A percentile compares a stretch with the other conserved stretches of the same genome.
These are phyloP conservation scores for Nematocida minor DNA, from an alignment of 371 early-diverging fungal species.

Conservation along the genomic window DNA sequence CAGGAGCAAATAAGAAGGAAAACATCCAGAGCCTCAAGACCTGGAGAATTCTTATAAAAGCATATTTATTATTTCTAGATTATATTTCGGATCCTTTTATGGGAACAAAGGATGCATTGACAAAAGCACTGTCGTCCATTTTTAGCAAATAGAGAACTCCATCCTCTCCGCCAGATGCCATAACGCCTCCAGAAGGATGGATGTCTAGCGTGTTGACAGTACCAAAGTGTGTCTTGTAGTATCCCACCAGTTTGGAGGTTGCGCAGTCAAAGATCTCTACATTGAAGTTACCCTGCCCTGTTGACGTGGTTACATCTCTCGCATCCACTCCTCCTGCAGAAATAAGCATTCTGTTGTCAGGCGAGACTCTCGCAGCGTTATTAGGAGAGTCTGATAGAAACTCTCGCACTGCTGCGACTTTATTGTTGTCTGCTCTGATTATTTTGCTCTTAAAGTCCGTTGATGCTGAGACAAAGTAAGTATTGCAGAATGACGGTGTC, in stretches of 20 bases:
- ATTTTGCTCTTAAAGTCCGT: conserved; percentile 87
- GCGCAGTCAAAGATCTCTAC: conserved; percentile 92
- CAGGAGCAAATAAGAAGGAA: no score
- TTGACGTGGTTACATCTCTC: conserved; percentile 87
- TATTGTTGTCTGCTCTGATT: conserved; percentile 70
- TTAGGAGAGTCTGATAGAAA: conserved; percentile 84
- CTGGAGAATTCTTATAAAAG: background rate
- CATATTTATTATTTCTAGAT: background rate
- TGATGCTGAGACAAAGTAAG: conserved; percentile 87
- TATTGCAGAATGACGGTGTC: conserved; percentile 79
- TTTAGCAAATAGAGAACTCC: conserved; percentile 74
- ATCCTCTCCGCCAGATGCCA: conserved; percentile 92
- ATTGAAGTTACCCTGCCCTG: conserved; percentile 88
- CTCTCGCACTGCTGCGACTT: conserved; percentile 73
- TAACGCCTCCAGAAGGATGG: conserved; percentile 81
- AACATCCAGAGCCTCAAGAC: no score
- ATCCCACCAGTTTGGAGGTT: conserved; percentile 86
- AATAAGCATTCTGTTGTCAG: conserved; percentile 67
- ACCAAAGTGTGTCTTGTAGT: conserved; percentile 94
- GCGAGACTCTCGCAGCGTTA: conserved; percentile 85
- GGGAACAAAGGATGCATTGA: conserved; percentile 36
- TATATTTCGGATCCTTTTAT: background rate
- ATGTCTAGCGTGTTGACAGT: conserved; percentile 96
- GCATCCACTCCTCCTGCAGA: conserved; percentile 74
- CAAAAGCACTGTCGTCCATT: conserved; percentile 28